Evolutionary conservation across 805 yeast species (phyloP), one percentile per base, ranked within the genome.

Genomic region (Hanseniaspora meyeri): DNA sequence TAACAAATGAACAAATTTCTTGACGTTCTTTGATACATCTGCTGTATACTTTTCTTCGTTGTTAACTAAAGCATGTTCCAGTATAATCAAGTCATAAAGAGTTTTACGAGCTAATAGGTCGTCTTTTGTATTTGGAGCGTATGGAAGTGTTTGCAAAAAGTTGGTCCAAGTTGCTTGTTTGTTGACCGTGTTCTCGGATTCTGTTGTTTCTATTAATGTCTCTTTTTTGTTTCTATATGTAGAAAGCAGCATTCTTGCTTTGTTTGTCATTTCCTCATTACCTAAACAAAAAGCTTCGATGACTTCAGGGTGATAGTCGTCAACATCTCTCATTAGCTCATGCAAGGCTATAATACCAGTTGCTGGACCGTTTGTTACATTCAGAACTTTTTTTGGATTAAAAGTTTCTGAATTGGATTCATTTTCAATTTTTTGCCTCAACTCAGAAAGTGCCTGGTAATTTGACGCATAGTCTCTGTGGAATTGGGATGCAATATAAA

Each of bases 341-440:
- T 90, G 87, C 53, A 89, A 72, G 0, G 95, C 97, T 16, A 90
- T 70, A 73, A 93, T 81, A 1, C 97, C 97, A 0, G 95, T 83
- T 1, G 88, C 91, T 0, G 98, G 97, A 0, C 98, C 97, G 65
- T 77, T 82, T 0, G 96, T 91, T 14, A 87, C 78, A 64, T 87
- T 95, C 51, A 93, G 72, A 0, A 93, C 78, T 5, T 78, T 72
- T 32, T 75, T 64, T 0, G 97, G 97, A 24, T 67, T 67, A 71
- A 88, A 86, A 19, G 0, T 38, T 27, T 16, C 16, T 4, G 36
- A 29, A 7, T 45, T 24, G 9, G 34, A 20, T 36, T 43, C 71
- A 7, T 65, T 69, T 0, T 82, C 84, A 20, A 75, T 66, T 43
- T 90, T 72, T 46, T 74, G 73, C 61, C 78, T 74, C 38, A 89